These are phyloP conservation scores for Oryza brachyantha DNA, from an alignment of 176 grass and related monocot genomes.

Conservation along the genomic window DNA sequence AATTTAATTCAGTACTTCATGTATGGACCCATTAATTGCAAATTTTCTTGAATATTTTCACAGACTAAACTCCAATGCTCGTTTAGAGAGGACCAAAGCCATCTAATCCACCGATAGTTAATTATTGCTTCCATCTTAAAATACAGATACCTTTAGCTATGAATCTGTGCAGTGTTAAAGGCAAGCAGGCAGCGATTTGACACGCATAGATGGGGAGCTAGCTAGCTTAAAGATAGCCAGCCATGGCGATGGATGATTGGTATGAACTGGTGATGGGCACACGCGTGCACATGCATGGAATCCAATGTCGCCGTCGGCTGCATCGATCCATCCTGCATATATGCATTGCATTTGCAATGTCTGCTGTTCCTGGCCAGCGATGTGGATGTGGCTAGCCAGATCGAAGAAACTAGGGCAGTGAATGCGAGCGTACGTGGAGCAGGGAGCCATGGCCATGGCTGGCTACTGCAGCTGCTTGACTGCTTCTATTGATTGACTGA, in stretches of 20 bases:
- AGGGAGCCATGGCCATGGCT: background rate
- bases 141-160: too few species aligned
- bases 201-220: background rate
- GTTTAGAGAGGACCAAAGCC: too few species aligned
- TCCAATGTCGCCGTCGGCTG: background rate
- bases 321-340: background rate
- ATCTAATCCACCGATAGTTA: too few species aligned
- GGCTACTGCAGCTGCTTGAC: too few species aligned
- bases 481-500: too few species aligned
- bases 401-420: background rate
- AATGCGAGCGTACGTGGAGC: background rate
- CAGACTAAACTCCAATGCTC: too few species aligned
- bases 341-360: background rate
- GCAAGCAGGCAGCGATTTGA: conserved; percentile 36
- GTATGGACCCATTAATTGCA: too few species aligned
- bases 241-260: background rate
- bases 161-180: too few species aligned
- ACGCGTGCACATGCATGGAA: background rate
- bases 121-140: too few species aligned
- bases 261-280: background rate
- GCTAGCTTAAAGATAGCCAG: too few species aligned
- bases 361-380: background rate
- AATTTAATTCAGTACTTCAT: too few species aligned
- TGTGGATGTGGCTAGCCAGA: background rate
- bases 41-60: too few species aligned